These are phyloP conservation scores for Ajuga reptans DNA, from an alignment of 305 asterid species.

Conservation along the genomic window DNA sequence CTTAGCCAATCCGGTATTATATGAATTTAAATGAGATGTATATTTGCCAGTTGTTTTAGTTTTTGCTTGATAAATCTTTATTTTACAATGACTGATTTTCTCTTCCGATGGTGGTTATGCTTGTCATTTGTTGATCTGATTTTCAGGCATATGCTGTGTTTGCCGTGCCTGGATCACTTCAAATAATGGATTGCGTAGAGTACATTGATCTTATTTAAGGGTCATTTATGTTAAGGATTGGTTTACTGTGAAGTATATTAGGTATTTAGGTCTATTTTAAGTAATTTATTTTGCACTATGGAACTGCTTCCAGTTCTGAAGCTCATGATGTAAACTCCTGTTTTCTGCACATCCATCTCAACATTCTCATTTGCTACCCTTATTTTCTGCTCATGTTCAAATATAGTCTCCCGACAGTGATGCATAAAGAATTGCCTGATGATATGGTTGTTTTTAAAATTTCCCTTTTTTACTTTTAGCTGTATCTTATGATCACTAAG, in stretches of 20 bases:
- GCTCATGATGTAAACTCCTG: not conserved
- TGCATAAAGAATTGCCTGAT: too few relatives aligned
- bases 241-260: not conserved
- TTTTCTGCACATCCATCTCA: too few relatives aligned
- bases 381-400: too few relatives aligned
- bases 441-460: too few relatives aligned
- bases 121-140: not conserved
- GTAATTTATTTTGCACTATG: not conserved
- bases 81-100: not conserved
- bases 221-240: not conserved
- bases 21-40: not conserved
- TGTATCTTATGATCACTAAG: too few relatives aligned
- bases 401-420: too few relatives aligned
- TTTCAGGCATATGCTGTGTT: not conserved
- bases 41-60: not conserved
- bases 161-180: not conserved
- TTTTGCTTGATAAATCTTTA: not conserved
- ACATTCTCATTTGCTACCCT: too few relatives aligned
- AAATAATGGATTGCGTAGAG: not conserved
- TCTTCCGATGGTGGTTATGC: not conserved
- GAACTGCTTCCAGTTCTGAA: not conserved
- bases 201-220: not conserved
- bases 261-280: not conserved
- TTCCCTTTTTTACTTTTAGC: too few relatives aligned
- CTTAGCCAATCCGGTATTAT: not conserved